Conservation (phyloP, 208 protist genomes). For the Wallacemonas sp. region DNA sequence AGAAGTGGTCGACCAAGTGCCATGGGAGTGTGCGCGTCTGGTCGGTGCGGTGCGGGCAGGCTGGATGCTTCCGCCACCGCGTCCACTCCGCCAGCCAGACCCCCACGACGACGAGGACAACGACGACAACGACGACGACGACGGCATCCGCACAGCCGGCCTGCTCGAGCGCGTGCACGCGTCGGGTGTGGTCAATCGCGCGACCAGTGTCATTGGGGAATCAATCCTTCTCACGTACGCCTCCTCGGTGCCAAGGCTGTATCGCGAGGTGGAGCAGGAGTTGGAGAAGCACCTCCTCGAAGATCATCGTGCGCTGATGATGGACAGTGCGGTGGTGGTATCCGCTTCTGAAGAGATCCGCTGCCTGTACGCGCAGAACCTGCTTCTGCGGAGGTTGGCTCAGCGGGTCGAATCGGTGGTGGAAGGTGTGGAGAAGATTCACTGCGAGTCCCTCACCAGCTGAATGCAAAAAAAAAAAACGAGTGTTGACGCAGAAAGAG, state of each 20-base stretch:
- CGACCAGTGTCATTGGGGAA: slow-evolving; percentile 55
- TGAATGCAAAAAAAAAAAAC: slow-evolving; percentile 4
- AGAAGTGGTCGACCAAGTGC: slow-evolving; percentile 26
- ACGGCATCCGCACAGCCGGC: not conserved
- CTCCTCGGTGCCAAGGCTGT: slow-evolving; percentile 35
- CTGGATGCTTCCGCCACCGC: slow-evolving; percentile 48
- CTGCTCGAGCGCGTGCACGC: slow-evolving; percentile 24
- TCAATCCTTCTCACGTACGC: slow-evolving; percentile 58
- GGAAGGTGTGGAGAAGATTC: slow-evolving; percentile 46
- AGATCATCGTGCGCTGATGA: slow-evolving; percentile 59
- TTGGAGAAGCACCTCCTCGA: slow-evolving; percentile 77
- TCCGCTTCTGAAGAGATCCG: slow-evolving; percentile 25
- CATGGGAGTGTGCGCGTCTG: slow-evolving; percentile 41
- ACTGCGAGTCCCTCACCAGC: not conserved
- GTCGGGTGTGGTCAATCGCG: slow-evolving; percentile 45
- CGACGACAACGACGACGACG: not conserved
- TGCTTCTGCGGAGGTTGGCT: slow-evolving; percentile 46
- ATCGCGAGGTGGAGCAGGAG: slow-evolving; percentile 70
- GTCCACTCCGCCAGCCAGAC: slow-evolving; percentile 17
- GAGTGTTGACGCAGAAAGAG: not conserved
- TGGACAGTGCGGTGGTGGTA: slow-evolving; percentile 41
- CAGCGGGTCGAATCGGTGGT: slow-evolving; percentile 32
- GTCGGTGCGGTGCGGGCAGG: slow-evolving; percentile 50
- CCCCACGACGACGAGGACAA: too few species aligned
- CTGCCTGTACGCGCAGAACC: slow-evolving; percentile 66